Conservation (phyloP, 352 stramenopile species). For the Globisporangium camurandrum region DNA sequence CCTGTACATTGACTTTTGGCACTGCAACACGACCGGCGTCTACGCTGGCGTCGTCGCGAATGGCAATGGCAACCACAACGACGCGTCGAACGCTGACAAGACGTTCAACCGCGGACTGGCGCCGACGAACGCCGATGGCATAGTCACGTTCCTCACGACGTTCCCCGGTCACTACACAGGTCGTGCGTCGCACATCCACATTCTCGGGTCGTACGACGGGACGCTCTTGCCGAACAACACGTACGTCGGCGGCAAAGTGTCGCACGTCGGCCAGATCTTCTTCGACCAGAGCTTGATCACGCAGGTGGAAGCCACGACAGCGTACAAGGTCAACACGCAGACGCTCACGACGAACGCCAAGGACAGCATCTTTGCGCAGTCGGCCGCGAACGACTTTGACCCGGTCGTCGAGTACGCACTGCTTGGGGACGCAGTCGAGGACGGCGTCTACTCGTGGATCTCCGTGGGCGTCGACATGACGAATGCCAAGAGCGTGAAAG, state of each 20-base stretch:
- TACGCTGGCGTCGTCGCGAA: slow-evolving; percentile 6
- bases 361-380: slow-evolving; percentile 10
- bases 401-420: slow-evolving; percentile 8
- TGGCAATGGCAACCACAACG: slow-evolving; percentile 7
- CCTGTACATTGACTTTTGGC: slow-evolving; percentile 12
- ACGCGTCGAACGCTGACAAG: slow-evolving; percentile 1
- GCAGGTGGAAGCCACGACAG: no score
- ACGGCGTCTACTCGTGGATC: slow-evolving; percentile 20
- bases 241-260: no score
- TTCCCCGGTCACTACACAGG: no score
- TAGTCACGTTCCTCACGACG: no score
- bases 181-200: no score
- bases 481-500: background rate
- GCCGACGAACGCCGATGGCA: no score
- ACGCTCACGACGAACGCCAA: slow-evolving; percentile 10
- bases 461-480: slow-evolving; percentile 16
- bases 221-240: no score
- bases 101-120: slow-evolving; percentile 9
- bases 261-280: no score
- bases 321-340: no score
- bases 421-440: slow-evolving; percentile 12
- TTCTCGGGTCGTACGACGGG: no score
- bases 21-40: slow-evolving; percentile 13
- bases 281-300: no score
- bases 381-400: slow-evolving; percentile 6